Conservation (phyloP, 108 stramenopile species). For the Ochromonas danica region DNA sequence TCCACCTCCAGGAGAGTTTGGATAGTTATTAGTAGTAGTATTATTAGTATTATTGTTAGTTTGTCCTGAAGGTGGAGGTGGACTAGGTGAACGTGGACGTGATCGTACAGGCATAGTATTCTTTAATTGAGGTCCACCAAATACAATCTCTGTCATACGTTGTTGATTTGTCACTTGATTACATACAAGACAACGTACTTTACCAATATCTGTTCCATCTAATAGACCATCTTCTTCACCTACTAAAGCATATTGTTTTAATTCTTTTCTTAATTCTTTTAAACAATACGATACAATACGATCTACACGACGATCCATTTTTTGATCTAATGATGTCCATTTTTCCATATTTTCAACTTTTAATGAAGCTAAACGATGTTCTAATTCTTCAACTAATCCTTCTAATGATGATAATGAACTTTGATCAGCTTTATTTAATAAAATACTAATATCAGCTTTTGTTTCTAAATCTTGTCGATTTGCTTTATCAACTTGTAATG, state of each 20-base stretch:
- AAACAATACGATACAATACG: neutral
- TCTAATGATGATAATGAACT: neutral
- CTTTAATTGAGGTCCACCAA: neutral
- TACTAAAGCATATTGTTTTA: neutral
- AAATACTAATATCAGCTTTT: neutral
- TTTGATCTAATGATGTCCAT: neutral
- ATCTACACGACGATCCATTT: neutral
- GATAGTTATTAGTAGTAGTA: neutral
- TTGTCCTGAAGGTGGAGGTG: neutral
- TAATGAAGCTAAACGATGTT: neutral
- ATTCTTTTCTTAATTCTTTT: neutral
- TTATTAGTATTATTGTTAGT: neutral
- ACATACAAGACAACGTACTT: conserved; percentile 19
- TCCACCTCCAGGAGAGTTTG: neutral
- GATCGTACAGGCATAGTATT: neutral
- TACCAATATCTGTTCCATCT: neutral
- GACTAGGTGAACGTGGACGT: neutral
- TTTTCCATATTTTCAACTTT: neutral
- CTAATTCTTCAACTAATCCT: neutral
- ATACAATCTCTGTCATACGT: neutral
- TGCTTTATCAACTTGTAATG: neutral
- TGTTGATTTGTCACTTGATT: neutral
- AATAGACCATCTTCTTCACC: neutral
- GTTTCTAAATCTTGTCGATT: neutral
- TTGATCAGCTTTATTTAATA: neutral